Evolutionary conservation across 1,284 basidiomycete species (phyloP).

Genomic region (Rhodofomes roseus): DNA sequence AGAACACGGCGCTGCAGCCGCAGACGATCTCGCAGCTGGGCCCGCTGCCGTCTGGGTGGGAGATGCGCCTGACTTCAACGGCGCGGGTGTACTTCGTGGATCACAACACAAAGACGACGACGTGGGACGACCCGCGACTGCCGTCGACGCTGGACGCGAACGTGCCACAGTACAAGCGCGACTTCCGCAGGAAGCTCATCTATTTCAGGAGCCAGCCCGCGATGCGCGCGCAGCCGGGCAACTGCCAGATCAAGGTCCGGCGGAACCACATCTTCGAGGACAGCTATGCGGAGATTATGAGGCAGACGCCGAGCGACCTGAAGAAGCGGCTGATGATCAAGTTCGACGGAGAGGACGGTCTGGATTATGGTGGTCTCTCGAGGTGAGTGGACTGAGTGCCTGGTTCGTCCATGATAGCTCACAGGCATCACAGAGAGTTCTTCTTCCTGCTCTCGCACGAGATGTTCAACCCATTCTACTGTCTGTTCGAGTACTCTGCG

Average conservation of each 20-base stretch:
- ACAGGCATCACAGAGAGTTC: conserved; percentile 73
- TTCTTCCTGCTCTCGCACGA: conserved; percentile 99
- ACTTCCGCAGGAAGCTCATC: conserved; percentile 97
- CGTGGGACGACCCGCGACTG: conserved; percentile 93
- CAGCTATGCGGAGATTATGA: conserved; percentile 95
- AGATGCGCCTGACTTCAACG: conserved; percentile 93
- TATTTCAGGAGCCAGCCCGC: conserved; percentile 99
- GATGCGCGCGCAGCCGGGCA: conserved; percentile 84
- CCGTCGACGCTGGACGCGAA: conserved; percentile 84
- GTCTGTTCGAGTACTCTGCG: conserved; percentile 98
- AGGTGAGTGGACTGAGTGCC: conserved; percentile 43
- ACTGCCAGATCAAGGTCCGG: conserved; percentile 95
- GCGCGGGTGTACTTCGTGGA: conserved; percentile 96
- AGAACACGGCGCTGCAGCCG: conserved; percentile 71
- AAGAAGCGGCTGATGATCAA: conserved; percentile 98
- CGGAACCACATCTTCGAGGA: conserved; percentile 95
- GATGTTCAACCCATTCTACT: conserved; percentile 99
- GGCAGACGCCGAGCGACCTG: conserved; percentile 88
- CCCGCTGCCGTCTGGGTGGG: conserved; percentile 94
- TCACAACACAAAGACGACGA: conserved; percentile 93
- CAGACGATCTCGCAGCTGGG: conserved; percentile 89
- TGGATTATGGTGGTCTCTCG: conserved; percentile 97
- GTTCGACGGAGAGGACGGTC: conserved; percentile 97
- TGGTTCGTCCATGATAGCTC: conserved; percentile 1
- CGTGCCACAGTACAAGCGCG: conserved; percentile 99